phyloP scores from a whole-genome alignment of 345 rosid species.

The Murraya paniculata region DNA sequence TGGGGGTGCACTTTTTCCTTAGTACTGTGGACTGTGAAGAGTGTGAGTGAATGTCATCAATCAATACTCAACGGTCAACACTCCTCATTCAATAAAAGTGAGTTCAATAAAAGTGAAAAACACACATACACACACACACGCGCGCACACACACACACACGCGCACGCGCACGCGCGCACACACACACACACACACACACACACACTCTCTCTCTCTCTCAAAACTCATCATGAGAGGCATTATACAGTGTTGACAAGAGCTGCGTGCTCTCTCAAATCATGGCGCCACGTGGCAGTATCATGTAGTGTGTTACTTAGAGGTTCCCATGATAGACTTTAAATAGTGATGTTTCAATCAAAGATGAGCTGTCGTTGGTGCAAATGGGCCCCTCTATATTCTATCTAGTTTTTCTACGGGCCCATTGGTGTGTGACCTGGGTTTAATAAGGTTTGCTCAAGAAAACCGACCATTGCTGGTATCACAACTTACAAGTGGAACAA shows the following conservation, averaged over 20 bases:
- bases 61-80: background rate
- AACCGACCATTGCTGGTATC: no score
- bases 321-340: background rate
- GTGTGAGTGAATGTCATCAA: background rate
- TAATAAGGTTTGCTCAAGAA: no score
- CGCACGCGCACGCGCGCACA: no score
- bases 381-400: background rate
- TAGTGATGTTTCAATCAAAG: background rate
- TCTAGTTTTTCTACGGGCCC: background rate
- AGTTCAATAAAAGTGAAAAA: no score
- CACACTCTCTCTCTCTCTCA: no score
- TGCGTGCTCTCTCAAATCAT: background rate
- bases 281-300: slow-evolving; percentile 1
- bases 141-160: no score
- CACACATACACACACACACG: no score
- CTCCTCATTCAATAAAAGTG: no score
- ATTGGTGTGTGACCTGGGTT: background rate
- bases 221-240: background rate
- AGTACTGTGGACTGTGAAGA: background rate
- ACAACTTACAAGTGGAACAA: no score
- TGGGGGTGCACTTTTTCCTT: background rate
- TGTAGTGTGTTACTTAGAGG: background rate
- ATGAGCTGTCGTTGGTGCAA: background rate
- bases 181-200: no score
- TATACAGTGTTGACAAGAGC: background rate